Conservation (phyloP, 73 alveolate genomes). For the Uronychia binucleata region DNA sequence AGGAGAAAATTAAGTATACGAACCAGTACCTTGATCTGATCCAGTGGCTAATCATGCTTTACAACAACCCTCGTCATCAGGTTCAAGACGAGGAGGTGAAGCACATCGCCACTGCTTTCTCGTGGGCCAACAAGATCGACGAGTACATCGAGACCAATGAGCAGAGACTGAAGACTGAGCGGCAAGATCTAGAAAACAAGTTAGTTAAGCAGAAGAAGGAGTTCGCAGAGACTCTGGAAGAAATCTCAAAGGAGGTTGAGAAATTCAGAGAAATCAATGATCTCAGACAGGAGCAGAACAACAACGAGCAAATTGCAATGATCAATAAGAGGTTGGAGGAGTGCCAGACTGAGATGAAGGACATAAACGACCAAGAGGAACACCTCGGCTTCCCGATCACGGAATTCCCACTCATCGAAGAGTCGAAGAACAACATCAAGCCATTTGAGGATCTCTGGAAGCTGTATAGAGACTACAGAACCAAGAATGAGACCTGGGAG, state of each 20-base stretch:
- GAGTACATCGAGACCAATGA: conserved; percentile 44
- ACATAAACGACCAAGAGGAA: conserved; percentile 83
- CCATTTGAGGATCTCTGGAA: conserved; percentile 90
- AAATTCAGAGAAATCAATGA: conserved; percentile 36
- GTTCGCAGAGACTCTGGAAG: conserved; percentile 54
- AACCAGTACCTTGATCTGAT: conserved; percentile 72
- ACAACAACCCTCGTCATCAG: conserved; percentile 47
- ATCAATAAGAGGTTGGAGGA: conserved; percentile 33
- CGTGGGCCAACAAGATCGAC: conserved; percentile 26
- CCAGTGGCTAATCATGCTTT: conserved; percentile 83
- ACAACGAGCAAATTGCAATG: conserved; percentile 40
- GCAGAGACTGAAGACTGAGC: conserved; percentile 41
- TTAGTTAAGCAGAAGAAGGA: conserved; percentile 30
- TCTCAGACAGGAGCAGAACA: conserved; percentile 28
- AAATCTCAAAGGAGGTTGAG: conserved; percentile 48
- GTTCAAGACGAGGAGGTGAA: conserved; percentile 55
- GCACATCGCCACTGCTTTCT: conserved; percentile 41
- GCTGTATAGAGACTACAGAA: conserved; percentile 53
- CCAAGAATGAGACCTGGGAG: conserved; percentile 60
- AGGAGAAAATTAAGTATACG: conserved; percentile 47
- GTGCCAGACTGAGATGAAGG: conserved; percentile 60
- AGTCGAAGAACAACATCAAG: conserved; percentile 65
- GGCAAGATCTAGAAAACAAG: conserved; percentile 52
- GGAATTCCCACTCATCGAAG: conserved; percentile 78
- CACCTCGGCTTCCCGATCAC: conserved; percentile 75